Conservation (phyloP, 2,329 filamentous ascomycete genomes). For the Trichophyton verrucosum region DNA sequence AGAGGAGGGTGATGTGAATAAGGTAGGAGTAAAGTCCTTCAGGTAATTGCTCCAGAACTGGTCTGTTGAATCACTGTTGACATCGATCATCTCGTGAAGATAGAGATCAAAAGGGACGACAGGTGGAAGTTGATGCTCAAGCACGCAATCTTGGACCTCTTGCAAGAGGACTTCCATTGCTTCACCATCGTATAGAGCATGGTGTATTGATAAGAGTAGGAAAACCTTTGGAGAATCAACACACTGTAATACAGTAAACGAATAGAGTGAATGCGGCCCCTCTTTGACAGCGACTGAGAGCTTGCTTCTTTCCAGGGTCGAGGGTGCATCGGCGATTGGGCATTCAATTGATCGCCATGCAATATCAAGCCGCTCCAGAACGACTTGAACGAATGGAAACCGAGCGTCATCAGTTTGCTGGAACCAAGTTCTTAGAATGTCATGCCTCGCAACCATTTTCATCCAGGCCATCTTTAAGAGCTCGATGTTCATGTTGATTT, state of each 20-base stretch:
- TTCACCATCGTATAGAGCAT: conserved; percentile 76
- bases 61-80: conserved; percentile 40
- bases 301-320: conserved; percentile 39
- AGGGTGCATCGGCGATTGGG: conserved; percentile 15
- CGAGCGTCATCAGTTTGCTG: conserved; percentile 47
- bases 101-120: conserved; percentile 51
- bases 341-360: conserved; percentile 39
- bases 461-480: conserved; percentile 51
- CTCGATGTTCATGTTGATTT: conserved; percentile 40
- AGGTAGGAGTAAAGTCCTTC: conserved; percentile 37
- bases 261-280: conserved; percentile 20
- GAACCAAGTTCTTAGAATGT: conserved; percentile 69
- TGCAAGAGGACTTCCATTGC: conserved; percentile 57
- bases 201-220: conserved; percentile 50
- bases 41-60: conserved; percentile 56
- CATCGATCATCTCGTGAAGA: conserved; percentile 44
- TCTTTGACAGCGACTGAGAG: conserved; percentile 13
- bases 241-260: conserved; percentile 14
- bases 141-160: conserved; percentile 54
- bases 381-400: conserved; percentile 59
- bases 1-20: conserved; percentile 3
- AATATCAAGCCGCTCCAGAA: conserved; percentile 41
- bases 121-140: conserved; percentile 35
- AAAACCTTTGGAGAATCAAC: conserved; percentile 10
- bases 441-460: conserved; percentile 52